Evolutionary conservation across 2,329 filamentous ascomycete genomes (phyloP).

Genomic region (Lachnellula occidentalis): DNA sequence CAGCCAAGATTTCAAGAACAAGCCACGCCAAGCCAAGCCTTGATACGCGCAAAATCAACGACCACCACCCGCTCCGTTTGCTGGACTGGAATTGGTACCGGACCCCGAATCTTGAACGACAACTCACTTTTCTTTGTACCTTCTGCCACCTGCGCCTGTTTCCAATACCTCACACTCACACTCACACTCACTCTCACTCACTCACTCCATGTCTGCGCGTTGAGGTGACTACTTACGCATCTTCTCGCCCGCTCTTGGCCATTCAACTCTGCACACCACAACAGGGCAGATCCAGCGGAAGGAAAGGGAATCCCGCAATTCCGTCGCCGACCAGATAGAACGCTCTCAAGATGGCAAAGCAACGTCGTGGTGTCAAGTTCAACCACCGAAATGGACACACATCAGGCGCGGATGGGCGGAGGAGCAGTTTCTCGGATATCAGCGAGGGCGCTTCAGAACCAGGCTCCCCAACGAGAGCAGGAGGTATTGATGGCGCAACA

Average conservation of each 20-base stretch:
- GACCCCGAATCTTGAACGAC: too few relatives aligned
- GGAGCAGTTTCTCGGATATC: conserved; percentile 66
- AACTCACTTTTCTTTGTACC: too few relatives aligned
- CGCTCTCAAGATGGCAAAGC: conserved; percentile 36
- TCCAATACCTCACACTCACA: background rate
- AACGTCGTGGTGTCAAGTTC: conserved; percentile 51
- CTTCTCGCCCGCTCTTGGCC: conserved; percentile 12
- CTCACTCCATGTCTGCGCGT: conserved; percentile 5
- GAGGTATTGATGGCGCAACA: conserved; percentile 34
- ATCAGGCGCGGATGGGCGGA: conserved; percentile 38
- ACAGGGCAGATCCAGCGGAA: conserved; percentile 2
- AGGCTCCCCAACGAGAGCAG: conserved; percentile 22
- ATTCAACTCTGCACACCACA: background rate
- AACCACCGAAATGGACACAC: conserved; percentile 31
- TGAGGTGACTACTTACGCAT: background rate
- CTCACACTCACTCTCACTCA: background rate
- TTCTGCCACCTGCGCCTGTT: background rate
- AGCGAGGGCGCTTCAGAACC: conserved; percentile 52
- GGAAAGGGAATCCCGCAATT: conserved; percentile 5
- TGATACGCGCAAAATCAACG: background rate
- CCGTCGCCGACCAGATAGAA: conserved; percentile 3
- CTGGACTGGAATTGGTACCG: too few relatives aligned
- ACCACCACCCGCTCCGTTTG: background rate
- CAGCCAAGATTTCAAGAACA: too few relatives aligned
- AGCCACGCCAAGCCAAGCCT: background rate